Base-by-base conservation (phyloP, 352 stramenopile genomes). In the Globisporangium ultimum region DNA sequence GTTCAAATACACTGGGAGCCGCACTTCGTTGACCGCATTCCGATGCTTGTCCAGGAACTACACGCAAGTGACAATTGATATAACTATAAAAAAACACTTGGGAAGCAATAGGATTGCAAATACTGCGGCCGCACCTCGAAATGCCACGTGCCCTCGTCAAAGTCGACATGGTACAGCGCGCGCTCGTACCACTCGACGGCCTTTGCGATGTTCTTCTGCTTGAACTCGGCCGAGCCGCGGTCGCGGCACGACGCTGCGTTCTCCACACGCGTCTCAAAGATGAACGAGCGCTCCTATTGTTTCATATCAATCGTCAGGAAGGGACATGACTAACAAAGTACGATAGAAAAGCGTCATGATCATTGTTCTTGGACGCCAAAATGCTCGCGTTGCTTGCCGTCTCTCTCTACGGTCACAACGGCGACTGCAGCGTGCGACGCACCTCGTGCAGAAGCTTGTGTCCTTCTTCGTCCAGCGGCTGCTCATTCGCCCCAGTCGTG, bases 71-170 rank as follows among this genome's bases (percentile, higher is more conserved):
- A 36, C 9, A 1, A 36, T 36, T 6, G 8, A 1, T 0, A 36
- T 1, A 9, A 10, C 28, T 36, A 6, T 28, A 28, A 28, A 28
- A 28, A 28, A 2, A 10, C 28, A 36, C 28, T 36, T 36, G 28
- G 28, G 28, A 36, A 36, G 36, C 10, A 43, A 17, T 10, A 12
- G 32, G 34, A 58, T 40, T 20, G 1, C 15, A n/a, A 34, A 10
- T 5, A 36, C 7, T 11, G 4, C 28, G 7, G 3, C 4, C 57
- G 18, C 22, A 91, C 79, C 78, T 94, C 85, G 59, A 94, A 94
- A 53, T 87, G 67, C 82, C 83, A 94, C 55, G 83, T 90, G 68
- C 76, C 85, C 62, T 94, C 83, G 53, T 93, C 85, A 68, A 94
- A 94, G 41, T 93, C 80, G 48, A 91, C 80, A 58, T 94, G 85